These are phyloP conservation scores for Suillus variegatus DNA, from an alignment of 768 basidiomycete species.

Conservation along the genomic window DNA sequence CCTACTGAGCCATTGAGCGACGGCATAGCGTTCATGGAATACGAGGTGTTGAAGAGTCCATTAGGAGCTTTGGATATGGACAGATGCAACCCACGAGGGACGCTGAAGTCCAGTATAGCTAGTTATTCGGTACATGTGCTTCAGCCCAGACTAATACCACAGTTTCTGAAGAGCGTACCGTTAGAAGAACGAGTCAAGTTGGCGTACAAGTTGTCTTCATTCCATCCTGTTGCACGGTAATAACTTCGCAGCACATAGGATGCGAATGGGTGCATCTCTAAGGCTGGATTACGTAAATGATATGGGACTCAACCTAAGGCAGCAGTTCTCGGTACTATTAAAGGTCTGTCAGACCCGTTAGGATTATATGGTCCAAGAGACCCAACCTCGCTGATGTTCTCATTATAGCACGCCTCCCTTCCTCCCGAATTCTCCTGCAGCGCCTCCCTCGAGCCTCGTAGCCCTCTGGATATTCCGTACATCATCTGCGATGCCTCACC, in stretches of 20 bases:
- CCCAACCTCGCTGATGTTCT: too few species aligned
- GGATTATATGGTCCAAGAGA: too few species aligned
- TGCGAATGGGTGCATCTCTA: slow-evolving; percentile 79
- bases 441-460: too few species aligned
- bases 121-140: slow-evolving; percentile 8
- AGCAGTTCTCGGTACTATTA: too few species aligned
- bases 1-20: slow-evolving; percentile 91
- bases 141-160: slow-evolving; percentile 10
- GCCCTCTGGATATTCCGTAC: too few species aligned
- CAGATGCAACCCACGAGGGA: slow-evolving; percentile 79
- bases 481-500: too few species aligned
- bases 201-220: slow-evolving; percentile 91
- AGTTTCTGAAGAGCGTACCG: slow-evolving; percentile 47
- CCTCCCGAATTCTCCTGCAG: too few species aligned
- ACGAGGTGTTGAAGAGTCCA: slow-evolving; percentile 84
- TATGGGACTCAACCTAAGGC: too few species aligned
- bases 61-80: slow-evolving; percentile 89
- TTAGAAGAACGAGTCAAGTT: slow-evolving; percentile 88
- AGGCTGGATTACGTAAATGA: not conserved
- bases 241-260: slow-evolving; percentile 88
- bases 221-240: slow-evolving; percentile 94
- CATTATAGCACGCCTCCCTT: too few species aligned
- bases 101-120: slow-evolving; percentile 92
- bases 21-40: slow-evolving; percentile 91
- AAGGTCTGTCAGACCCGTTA: too few species aligned